A percentile compares a stretch with the other conserved stretches of the same genome.
phyloP scores from a whole-genome alignment of 1,139 yeast genomes.

The Nakaseomyces kungkrabaensis region DNA sequence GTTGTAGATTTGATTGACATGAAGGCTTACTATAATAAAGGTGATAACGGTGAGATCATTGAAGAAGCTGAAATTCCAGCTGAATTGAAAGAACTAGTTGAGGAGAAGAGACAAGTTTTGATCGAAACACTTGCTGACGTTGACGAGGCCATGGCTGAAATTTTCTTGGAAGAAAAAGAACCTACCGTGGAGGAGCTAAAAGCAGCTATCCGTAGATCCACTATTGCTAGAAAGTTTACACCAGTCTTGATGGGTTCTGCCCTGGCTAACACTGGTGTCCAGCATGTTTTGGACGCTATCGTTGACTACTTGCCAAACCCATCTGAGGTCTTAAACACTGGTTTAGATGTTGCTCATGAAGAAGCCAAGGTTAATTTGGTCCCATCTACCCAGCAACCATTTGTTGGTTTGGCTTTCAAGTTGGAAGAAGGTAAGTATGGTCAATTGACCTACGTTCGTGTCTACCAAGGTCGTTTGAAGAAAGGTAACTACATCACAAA shows the following conservation, averaged over 20 bases:
- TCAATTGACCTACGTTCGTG: constrained; percentile 91
- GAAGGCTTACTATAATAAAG: constrained; percentile 82
- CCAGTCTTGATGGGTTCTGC: constrained; percentile 99
- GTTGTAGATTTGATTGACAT: constrained; percentile 84
- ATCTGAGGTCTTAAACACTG: constrained; percentile 81
- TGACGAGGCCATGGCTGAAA: constrained; percentile 92
- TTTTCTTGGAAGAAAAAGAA: constrained; percentile 79
- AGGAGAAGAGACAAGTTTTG: constrained; percentile 71
- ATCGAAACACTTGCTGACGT: constrained; percentile 95
- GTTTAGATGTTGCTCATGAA: constrained; percentile 61
- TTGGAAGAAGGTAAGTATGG: constrained; percentile 98
- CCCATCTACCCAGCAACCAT: constrained; percentile 69
- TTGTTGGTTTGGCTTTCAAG: constrained; percentile 94
- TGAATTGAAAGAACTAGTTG: constrained; percentile 62
- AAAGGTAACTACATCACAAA: constrained; percentile 87
- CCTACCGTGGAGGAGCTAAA: constrained; percentile 78
- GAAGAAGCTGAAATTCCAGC: constrained; percentile 60
- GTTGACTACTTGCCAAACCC: constrained; percentile 95
- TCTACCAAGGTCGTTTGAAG: constrained; percentile 88
- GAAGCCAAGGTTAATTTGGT: constrained; percentile 67
- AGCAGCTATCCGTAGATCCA: constrained; percentile 84
- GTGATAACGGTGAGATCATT: constrained; percentile 78
- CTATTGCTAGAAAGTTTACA: constrained; percentile 93
- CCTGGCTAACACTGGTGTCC: constrained; percentile 88
- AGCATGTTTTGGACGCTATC: constrained; percentile 90